Evolutionary conservation across 495 filamentous ascomycete species (phyloP).

Genomic region (Haplographium delicatum): DNA sequence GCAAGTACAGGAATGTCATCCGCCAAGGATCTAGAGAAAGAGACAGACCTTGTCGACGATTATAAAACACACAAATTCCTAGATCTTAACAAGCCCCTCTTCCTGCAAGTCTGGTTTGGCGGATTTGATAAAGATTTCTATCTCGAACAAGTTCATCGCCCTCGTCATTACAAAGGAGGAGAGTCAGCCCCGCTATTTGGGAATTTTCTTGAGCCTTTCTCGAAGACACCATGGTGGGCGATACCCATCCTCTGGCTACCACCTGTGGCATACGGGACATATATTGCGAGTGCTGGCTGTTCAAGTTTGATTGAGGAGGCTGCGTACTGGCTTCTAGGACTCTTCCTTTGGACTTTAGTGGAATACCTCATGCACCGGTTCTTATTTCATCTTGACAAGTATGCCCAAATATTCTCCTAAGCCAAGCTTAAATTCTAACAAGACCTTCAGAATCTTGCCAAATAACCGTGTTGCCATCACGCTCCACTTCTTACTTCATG

Average conservation of each 20-base stretch:
- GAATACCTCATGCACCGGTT: slow-evolving; percentile 90
- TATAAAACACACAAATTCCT: slow-evolving; percentile 89
- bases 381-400: slow-evolving; percentile 92
- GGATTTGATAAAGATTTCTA: slow-evolving; percentile 93
- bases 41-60: slow-evolving; percentile 70
- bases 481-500: slow-evolving; percentile 89
- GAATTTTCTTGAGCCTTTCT: slow-evolving; percentile 93
- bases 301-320: slow-evolving; percentile 16
- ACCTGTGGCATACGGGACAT: slow-evolving; percentile 67
- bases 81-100: slow-evolving; percentile 78
- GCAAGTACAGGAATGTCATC: slow-evolving; percentile 78
- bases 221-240: slow-evolving; percentile 89
- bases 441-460: slow-evolving; percentile 63
- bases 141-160: slow-evolving; percentile 90
- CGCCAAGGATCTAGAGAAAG: slow-evolving; percentile 78
- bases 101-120: slow-evolving; percentile 84
- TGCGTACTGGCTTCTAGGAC: slow-evolving; percentile 33
- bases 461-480: slow-evolving; percentile 89
- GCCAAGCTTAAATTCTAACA: slow-evolving; percentile 17
- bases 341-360: slow-evolving; percentile 80
- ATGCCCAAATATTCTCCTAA: slow-evolving; percentile 30
- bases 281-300: slow-evolving; percentile 54
- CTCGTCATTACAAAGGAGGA: slow-evolving; percentile 89
- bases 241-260: slow-evolving; percentile 88
- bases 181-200: slow-evolving; percentile 92